These are phyloP conservation scores for Ophiocordyceps camponoti-leonardi DNA, from an alignment of 2,329 filamentous ascomycete genomes.

Conservation along the genomic window DNA sequence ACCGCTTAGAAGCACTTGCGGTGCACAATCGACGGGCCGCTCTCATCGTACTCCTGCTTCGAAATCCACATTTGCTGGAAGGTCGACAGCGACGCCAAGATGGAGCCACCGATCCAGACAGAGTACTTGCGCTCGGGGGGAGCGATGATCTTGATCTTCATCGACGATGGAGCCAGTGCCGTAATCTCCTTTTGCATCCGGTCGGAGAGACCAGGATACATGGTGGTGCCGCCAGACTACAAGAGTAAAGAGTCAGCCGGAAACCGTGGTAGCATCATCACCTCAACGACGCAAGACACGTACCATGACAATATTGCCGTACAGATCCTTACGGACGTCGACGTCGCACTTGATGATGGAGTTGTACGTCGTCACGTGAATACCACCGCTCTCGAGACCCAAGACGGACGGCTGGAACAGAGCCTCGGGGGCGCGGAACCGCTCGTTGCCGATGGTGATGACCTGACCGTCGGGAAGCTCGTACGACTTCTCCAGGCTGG, in stretches of 20 bases:
- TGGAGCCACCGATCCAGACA: conserved; percentile 99
- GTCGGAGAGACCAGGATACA: conserved; percentile 99
- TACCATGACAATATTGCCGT: conserved; percentile 99
- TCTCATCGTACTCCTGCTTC: conserved; percentile 99
- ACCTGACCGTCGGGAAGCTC: conserved; percentile 99
- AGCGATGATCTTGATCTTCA: conserved; percentile 99
- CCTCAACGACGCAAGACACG: conserved; percentile 13
- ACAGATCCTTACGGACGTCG: conserved; percentile 99
- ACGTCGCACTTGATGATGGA: conserved; percentile 99
- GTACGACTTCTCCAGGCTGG: conserved; percentile 98
- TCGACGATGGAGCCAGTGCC: conserved; percentile 94
- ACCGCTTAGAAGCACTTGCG: conserved; percentile 98
- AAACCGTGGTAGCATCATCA: not conserved
- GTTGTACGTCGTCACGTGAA: conserved; percentile 99
- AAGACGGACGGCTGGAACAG: conserved; percentile 98
- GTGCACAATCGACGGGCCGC: conserved; percentile 97
- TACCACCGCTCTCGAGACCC: conserved; percentile 95
- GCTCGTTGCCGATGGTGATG: conserved; percentile 99
- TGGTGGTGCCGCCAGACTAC: conserved; percentile 98
- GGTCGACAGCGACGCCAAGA: conserved; percentile 96
- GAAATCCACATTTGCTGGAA: conserved; percentile 99
- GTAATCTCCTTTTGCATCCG: conserved; percentile 99
- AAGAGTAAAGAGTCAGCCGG: conserved; percentile 7
- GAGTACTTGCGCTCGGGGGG: conserved; percentile 99
- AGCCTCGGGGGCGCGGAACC: conserved; percentile 98